Evolutionary conservation across 2,329 filamentous ascomycete species (phyloP).

Genomic region (Bisporella sp.): DNA sequence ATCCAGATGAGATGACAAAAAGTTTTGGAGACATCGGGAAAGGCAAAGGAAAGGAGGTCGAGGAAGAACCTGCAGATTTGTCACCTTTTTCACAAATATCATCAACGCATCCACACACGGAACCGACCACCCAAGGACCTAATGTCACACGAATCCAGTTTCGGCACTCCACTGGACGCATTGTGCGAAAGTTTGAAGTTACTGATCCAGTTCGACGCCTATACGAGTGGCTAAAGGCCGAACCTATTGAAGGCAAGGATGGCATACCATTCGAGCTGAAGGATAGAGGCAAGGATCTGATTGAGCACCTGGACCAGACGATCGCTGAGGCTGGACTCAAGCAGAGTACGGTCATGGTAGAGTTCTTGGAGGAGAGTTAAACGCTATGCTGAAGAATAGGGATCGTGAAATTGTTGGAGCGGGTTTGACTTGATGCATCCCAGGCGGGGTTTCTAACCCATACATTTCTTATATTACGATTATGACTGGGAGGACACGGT

Average conservation of each 20-base stretch:
- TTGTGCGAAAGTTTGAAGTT: constrained; percentile 79
- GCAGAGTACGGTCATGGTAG: constrained; percentile 92
- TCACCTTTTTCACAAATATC: constrained; percentile 64
- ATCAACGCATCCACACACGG: constrained; percentile 63
- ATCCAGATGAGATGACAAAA: constrained; percentile 85
- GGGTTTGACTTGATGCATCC: no score
- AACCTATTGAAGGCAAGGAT: constrained; percentile 72
- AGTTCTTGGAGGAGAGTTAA: constrained; percentile 56
- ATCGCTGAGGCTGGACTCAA: constrained; percentile 81
- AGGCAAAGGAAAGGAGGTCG: constrained; percentile 44
- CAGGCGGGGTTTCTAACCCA: no score
- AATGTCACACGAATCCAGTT: constrained; percentile 88
- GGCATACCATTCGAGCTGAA: constrained; percentile 82
- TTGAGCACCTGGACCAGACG: constrained; percentile 64
- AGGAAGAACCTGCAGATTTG: constrained; percentile 30
- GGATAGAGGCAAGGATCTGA: constrained; percentile 78
- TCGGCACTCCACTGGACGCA: constrained; percentile 72
- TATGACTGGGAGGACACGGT: no score
- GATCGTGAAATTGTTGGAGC: no score
- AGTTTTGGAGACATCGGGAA: constrained; percentile 44
- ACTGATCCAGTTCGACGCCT: constrained; percentile 73
- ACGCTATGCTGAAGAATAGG: no score
- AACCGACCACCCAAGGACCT: constrained; percentile 65
- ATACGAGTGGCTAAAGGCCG: constrained; percentile 95
- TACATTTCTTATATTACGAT: no score